Evolutionary conservation across 805 yeast genomes (phyloP).

Genomic region (Debaryomyces maramus): DNA sequence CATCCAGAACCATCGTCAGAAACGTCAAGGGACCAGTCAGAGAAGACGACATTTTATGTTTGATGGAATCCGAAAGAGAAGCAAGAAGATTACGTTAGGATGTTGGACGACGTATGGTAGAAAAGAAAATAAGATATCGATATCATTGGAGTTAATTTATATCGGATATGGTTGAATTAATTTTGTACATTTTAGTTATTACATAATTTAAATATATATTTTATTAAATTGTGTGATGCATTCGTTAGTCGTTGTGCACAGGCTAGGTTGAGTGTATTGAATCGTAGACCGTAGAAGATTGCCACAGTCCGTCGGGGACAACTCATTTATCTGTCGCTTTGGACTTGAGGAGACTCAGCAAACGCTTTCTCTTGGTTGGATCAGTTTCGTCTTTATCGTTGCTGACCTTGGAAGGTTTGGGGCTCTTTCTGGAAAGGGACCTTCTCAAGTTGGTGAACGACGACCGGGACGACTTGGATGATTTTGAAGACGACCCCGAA

Average conservation of each 20-base stretch:
- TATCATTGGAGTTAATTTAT: not conserved
- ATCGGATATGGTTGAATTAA: not conserved
- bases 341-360: not conserved
- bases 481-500: not conserved
- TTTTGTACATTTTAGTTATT: slow-evolving; percentile 8
- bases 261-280: too few species aligned
- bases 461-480: not conserved
- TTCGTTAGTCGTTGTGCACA: not conserved
- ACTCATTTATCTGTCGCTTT: not conserved
- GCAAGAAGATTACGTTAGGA: slow-evolving; percentile 84
- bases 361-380: not conserved
- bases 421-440: not conserved
- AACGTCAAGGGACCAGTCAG: slow-evolving; percentile 53
- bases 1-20: slow-evolving; percentile 51
- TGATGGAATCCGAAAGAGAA: slow-evolving; percentile 99
- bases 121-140: not conserved
- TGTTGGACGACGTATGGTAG: not conserved
- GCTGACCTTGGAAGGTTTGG: not conserved
- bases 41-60: slow-evolving; percentile 89
- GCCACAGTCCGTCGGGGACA: too few species aligned
- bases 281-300: too few species aligned
- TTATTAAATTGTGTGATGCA: slow-evolving; percentile 1
- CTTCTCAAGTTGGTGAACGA: not conserved
- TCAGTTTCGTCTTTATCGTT: not conserved
- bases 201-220: slow-evolving; percentile 3